Conservation (phyloP, 768 basidiomycete genomes). For the Antrodiella citrinella region DNA sequence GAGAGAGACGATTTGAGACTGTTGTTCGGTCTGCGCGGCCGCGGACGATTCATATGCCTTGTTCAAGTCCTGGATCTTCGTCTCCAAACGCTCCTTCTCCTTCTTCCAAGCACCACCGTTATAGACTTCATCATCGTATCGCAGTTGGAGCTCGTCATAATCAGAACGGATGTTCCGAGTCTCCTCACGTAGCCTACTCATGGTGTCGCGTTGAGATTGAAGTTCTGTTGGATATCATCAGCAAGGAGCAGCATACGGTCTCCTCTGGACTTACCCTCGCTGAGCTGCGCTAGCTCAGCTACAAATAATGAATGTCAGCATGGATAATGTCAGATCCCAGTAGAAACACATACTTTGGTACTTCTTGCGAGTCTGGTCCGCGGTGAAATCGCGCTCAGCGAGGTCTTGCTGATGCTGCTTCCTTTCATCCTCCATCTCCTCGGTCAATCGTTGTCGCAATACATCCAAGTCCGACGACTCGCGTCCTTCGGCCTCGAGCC, state of each 20-base stretch:
- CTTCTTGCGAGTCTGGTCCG: slow-evolving; percentile 78
- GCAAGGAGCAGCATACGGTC: neutral
- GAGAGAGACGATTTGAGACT: slow-evolving; percentile 73
- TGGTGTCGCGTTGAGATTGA: slow-evolving; percentile 67
- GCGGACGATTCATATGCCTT: slow-evolving; percentile 70
- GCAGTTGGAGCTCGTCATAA: slow-evolving; percentile 65
- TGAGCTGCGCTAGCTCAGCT: slow-evolving; percentile 75
- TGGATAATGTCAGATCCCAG: neutral
- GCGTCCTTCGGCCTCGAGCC: slow-evolving; percentile 59
- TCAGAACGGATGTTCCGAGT: slow-evolving; percentile 72
- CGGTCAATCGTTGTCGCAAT: slow-evolving; percentile 59
- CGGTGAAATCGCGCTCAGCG: slow-evolving; percentile 68
- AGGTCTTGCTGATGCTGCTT: slow-evolving; percentile 75
- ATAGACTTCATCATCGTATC: slow-evolving; percentile 71
- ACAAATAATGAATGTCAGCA: slow-evolving; percentile 3
- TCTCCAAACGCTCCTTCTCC: slow-evolving; percentile 81
- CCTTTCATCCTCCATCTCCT: slow-evolving; percentile 72
- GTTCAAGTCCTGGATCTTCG: slow-evolving; percentile 67
- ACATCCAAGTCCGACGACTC: slow-evolving; percentile 58
- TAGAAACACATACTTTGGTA: slow-evolving; percentile 56
- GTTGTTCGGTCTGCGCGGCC: slow-evolving; percentile 70
- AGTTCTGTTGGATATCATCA: slow-evolving; percentile 39
- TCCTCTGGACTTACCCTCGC: slow-evolving; percentile 47
- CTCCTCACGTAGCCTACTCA: slow-evolving; percentile 73
- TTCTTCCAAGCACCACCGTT: slow-evolving; percentile 78